Percentiles rank a stretch among this genome's conserved stretches.
phyloP scores from a whole-genome alignment of 768 basidiomycete genomes.

The Saitozyma podzolica region DNA sequence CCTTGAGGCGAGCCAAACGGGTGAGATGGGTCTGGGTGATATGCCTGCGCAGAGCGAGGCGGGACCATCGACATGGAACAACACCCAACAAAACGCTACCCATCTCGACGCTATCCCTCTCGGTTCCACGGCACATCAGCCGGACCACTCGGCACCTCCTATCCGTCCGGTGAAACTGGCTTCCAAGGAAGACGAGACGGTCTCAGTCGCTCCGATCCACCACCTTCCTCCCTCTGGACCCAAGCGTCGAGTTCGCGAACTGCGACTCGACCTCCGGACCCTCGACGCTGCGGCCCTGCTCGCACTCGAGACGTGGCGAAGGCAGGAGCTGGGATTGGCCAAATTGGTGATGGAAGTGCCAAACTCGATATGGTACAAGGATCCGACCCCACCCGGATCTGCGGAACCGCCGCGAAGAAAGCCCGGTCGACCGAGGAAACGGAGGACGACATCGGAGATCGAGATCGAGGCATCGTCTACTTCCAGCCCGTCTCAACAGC shows the following conservation, averaged over 20 bases:
- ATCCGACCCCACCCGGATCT: slow-evolving; percentile 11
- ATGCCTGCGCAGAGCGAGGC: too few species aligned
- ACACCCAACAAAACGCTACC: too few species aligned
- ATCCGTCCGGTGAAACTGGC: too few species aligned
- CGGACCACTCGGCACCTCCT: too few species aligned
- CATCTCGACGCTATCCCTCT: too few species aligned
- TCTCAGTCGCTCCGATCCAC: slow-evolving; percentile 16
- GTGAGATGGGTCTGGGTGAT: not conserved
- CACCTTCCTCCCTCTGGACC: slow-evolving; percentile 28
- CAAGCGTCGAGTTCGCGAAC: slow-evolving; percentile 30
- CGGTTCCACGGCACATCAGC: too few species aligned
- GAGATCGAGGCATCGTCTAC: not conserved
- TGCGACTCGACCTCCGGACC: slow-evolving; percentile 35
- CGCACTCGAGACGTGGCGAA: slow-evolving; percentile 36
- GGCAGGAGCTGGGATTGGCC: slow-evolving; percentile 24
- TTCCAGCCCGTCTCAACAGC: not conserved
- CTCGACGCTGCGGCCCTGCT: slow-evolving; percentile 39
- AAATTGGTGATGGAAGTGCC: slow-evolving; percentile 35
- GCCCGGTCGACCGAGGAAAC: not conserved
- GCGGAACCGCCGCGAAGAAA: slow-evolving; percentile 6
- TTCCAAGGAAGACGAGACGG: too few species aligned
- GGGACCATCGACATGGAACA: too few species aligned
- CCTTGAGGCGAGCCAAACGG: not conserved
- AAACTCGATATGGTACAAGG: slow-evolving; percentile 41
- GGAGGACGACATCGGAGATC: not conserved